Percentiles rank a stretch among this genome's conserved stretches.
These are phyloP conservation scores for Golubevia sp. DNA, from an alignment of 1,284 basidiomycete species.

Conservation along the genomic window DNA sequence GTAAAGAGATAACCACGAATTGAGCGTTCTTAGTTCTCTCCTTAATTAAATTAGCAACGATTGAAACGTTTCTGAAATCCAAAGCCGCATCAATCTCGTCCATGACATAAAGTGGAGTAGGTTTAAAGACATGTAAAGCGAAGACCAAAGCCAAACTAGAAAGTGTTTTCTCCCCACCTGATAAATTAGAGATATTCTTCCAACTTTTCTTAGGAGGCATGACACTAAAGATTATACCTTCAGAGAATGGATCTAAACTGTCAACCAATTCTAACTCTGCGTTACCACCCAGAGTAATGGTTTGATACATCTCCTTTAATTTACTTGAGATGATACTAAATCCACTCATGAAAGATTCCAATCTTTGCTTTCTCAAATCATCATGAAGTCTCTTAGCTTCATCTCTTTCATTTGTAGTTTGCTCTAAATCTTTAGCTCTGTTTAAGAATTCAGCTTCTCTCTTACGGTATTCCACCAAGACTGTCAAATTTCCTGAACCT, in stretches of 20 bases:
- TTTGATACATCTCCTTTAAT: conserved; percentile 62
- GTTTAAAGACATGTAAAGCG: conserved; percentile 60
- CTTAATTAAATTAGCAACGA: conserved; percentile 59
- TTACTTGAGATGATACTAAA: conserved; percentile 58
- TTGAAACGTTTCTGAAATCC: conserved; percentile 60
- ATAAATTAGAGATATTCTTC: conserved; percentile 61
- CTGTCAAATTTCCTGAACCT: conserved; percentile 47
- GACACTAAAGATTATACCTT: conserved; percentile 60
- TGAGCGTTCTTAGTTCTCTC: conserved; percentile 57
- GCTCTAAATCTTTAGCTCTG: conserved; percentile 51
- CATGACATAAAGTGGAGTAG: conserved; percentile 61
- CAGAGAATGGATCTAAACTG: conserved; percentile 58
- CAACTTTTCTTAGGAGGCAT: conserved; percentile 62
- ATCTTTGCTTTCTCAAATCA: conserved; percentile 52
- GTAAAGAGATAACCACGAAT: conserved; percentile 58
- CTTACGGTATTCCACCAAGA: conserved; percentile 54
- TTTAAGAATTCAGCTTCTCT: conserved; percentile 47
- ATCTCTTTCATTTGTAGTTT: conserved; percentile 47
- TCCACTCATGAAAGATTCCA: conserved; percentile 57
- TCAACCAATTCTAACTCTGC: conserved; percentile 61
- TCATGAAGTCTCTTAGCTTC: conserved; percentile 51
- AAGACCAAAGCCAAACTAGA: conserved; percentile 58
- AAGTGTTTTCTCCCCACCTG: conserved; percentile 60
- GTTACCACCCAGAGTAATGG: conserved; percentile 60
- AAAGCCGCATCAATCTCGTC: conserved; percentile 61